Base-by-base conservation (phyloP, 2,329 filamentous ascomycete species). In the Stromatinia cepivora region DNA sequence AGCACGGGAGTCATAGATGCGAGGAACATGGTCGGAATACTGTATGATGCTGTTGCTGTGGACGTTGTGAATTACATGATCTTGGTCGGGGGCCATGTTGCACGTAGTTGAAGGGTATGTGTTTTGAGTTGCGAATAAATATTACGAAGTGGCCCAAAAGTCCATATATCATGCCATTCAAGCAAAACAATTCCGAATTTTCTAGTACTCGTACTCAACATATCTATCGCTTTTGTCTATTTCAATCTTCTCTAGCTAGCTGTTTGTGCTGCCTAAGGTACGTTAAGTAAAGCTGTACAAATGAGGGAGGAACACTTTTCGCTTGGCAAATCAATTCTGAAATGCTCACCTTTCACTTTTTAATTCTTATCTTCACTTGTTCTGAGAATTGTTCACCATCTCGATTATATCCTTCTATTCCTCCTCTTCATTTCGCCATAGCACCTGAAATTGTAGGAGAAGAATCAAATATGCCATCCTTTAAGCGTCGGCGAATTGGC, bases 401-500 rank as follows among this genome's bases (percentile, higher is more conserved):
- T 52, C 39, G 8, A 22, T 28, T n/a, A 5, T 10, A 11, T 45
- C 8, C 28, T 45, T 22, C 25, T 31, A 7, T 57, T 20, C 25
- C 25, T 39, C 3, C 39, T 22, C 9, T 54, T 54, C 10, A 54
- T 46, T 61, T 22, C 5, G 54, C 63, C 9, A 9, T n/a, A 39
- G 13, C 17, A 9, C 42, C 22, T 13, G 17, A 15, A 48, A 36
- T 34, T 17, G 34, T 10, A 52, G 5, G 22, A 39, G n/a, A 64
- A 53, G 46, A 28, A 25, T 34, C 36, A 48, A 48, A 25, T 34
- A 69, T 69, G 66, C 66, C 58, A 17, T 50, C 74, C 9, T 76
- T 70, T 67, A 78, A 76, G 70, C 76, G 76, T 68, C 75, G 72
- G 52, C 72, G 72, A 17, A 6, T 68, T 11, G 50, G 58, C 20